Conservation (phyloP, 768 basidiomycete species). For the Rhodotorula babjevae region DNA sequence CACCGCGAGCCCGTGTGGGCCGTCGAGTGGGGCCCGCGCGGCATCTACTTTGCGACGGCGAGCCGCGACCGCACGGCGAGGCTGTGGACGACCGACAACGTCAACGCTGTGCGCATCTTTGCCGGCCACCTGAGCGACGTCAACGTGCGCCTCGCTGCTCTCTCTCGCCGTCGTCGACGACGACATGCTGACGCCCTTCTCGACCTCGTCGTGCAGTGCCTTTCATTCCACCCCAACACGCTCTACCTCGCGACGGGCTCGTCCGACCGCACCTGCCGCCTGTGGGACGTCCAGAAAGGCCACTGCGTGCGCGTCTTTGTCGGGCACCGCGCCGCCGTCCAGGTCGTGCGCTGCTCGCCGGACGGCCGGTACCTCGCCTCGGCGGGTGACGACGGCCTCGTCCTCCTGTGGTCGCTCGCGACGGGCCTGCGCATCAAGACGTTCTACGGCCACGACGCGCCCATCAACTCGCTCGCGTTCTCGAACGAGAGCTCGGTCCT, state of each 20-base stretch:
- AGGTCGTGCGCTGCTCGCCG: constrained; percentile 80
- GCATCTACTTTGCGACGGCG: constrained; percentile 95
- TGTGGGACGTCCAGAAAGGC: constrained; percentile 98
- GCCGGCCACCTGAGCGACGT: constrained; percentile 96
- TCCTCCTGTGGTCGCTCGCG: constrained; percentile 93
- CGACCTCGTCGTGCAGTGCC: constrained; percentile 59
- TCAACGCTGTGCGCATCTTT: constrained; percentile 79
- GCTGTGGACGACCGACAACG: constrained; percentile 91
- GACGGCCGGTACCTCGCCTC: constrained; percentile 91
- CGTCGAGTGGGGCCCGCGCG: constrained; percentile 96
- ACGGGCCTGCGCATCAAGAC: constrained; percentile 93
- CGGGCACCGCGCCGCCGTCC: constrained; percentile 84
- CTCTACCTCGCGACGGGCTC: constrained; percentile 95
- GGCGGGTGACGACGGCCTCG: constrained; percentile 83
- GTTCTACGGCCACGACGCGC: constrained; percentile 86
- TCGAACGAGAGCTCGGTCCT: constrained; percentile 85
- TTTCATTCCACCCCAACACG: constrained; percentile 95
- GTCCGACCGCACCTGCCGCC: constrained; percentile 86
- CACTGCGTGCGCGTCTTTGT: constrained; percentile 90
- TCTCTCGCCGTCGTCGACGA: no score
- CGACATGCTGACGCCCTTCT: no score
- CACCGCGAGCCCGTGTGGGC: constrained; percentile 99
- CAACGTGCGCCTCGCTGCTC: constrained; percentile 61
- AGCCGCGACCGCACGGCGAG: constrained; percentile 90
- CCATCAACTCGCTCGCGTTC: constrained; percentile 84